A percentile compares a stretch with the other conserved stretches of the same genome.
Evolutionary conservation across 2,329 filamentous ascomycete species (phyloP).

Genomic region (Lachnellula suecica): DNA sequence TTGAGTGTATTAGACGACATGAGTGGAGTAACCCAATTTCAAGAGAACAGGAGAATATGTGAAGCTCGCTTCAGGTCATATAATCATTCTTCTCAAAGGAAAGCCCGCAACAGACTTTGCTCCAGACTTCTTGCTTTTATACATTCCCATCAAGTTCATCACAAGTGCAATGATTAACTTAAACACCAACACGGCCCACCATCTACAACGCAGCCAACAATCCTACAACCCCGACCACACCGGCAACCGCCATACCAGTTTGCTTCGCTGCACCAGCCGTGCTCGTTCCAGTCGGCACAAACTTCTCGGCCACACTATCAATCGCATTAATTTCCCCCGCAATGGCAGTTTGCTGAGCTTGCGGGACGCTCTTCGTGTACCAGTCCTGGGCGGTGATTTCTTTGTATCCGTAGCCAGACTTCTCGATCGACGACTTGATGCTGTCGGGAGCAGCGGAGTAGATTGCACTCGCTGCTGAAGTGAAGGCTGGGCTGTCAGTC

Average conservation of each 20-base stretch:
- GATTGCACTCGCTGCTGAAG: constrained; percentile 20
- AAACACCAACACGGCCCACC: background rate
- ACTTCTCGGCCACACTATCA: constrained; percentile 16
- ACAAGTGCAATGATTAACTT: background rate
- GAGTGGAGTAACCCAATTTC: no score
- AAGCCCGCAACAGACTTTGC: no score
- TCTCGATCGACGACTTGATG: constrained; percentile 8
- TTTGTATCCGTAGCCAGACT: constrained; percentile 12
- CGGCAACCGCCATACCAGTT: background rate
- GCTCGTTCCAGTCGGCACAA: constrained; percentile 18
- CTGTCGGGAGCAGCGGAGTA: constrained; percentile 18
- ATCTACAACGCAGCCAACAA: background rate
- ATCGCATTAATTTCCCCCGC: constrained; percentile 12
- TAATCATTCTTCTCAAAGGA: no score
- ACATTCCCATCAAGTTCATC: no score
- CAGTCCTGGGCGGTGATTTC: constrained; percentile 16
- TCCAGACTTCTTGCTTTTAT: no score
- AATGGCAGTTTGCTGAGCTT: constrained; percentile 18
- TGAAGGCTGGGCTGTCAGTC: constrained; percentile 14
- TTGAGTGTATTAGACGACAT: no score
- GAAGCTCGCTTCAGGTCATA: no score
- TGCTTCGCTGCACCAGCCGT: constrained; percentile 5
- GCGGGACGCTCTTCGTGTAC: constrained; percentile 23
- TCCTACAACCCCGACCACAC: background rate
- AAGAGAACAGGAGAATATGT: no score